These are phyloP conservation scores for Mitragyna speciosa DNA, from an alignment of 257 asterid genomes.

Conservation along the genomic window DNA sequence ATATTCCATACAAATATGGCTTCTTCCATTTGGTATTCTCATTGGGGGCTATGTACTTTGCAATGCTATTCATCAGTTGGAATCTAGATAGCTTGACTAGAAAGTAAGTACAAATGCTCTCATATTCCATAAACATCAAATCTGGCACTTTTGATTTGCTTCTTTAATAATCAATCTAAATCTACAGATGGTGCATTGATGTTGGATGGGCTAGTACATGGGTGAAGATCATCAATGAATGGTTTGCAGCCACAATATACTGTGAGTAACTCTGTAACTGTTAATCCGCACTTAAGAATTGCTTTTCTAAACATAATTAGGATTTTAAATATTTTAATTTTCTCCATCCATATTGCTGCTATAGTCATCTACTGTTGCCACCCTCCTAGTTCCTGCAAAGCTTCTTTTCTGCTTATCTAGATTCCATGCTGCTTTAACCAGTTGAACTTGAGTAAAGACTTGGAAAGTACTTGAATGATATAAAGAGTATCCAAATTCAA, in stretches of 20 bases:
- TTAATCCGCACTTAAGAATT: background rate
- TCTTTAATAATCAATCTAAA: background rate
- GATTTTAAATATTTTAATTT: background rate
- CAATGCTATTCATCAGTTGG: constrained; percentile 93
- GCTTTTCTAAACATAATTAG: background rate
- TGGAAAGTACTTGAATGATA: no score
- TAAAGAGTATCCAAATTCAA: no score
- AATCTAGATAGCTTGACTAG: constrained; percentile 66
- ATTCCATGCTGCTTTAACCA: background rate
- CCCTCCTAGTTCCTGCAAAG: background rate
- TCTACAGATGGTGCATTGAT: constrained; percentile 83
- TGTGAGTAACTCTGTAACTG: constrained; percentile 39
- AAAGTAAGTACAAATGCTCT: constrained; percentile 52
- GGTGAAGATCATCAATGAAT: constrained; percentile 86
- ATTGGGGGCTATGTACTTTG: constrained; percentile 93
- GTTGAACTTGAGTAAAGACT: no score
- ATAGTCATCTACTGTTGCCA: background rate
- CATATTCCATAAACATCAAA: background rate
- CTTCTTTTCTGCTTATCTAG: background rate
- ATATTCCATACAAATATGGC: constrained; percentile 76
- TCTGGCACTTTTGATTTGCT: background rate
- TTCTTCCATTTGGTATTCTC: constrained; percentile 83
- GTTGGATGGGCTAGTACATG: constrained; percentile 97
- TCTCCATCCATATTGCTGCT: background rate
- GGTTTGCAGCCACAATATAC: constrained; percentile 94